Conservation (phyloP, 2,329 filamentous ascomycete genomes). For the Fusarium sp. region DNA sequence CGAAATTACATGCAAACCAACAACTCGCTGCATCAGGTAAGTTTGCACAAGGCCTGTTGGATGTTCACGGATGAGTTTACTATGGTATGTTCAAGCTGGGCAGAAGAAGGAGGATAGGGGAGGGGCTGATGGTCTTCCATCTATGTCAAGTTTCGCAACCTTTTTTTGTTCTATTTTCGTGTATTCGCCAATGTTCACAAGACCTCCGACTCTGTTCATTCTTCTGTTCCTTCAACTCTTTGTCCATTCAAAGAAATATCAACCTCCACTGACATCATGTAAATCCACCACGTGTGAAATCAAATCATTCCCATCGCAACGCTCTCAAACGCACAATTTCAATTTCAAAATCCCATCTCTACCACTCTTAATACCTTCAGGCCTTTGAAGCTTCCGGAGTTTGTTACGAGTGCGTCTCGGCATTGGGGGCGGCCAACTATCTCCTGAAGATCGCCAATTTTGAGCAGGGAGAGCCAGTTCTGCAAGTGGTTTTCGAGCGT, state of each 20-base stretch:
- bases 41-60: not conserved
- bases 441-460: not conserved
- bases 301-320: rapidly evolving
- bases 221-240: not conserved
- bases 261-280: not conserved
- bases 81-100: not conserved
- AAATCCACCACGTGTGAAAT: not conserved
- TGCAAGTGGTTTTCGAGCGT: not conserved
- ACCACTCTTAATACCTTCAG: not conserved
- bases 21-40: not conserved
- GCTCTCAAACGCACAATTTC: not conserved
- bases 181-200: not conserved
- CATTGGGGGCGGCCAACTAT: not conserved
- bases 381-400: not conserved
- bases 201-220: not conserved
- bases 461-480: not conserved
- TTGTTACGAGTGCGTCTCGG: not conserved
- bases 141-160: not conserved
- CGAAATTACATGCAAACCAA: not conserved
- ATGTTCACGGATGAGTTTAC: not conserved
- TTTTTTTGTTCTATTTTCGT: not conserved
- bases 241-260: not conserved
- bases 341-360: rapidly evolving
- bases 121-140: not conserved
- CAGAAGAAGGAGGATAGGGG: not conserved